A percentile compares a stretch with the other conserved stretches of the same genome.
Conservation (phyloP, 1,139 yeast species). For the Geotrichum macrosporum region DNA sequence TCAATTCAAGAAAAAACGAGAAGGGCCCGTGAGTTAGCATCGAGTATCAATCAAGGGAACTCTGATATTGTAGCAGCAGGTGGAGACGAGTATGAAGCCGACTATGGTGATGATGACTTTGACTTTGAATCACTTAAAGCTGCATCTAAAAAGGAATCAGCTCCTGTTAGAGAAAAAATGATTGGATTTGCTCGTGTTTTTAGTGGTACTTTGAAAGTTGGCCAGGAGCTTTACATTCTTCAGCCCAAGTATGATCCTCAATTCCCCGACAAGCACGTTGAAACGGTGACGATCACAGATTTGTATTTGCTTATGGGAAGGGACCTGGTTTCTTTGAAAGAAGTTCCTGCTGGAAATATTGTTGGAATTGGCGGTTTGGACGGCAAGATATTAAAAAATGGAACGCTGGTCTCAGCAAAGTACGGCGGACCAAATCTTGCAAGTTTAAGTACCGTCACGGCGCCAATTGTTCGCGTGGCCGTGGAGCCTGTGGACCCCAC, state of each 20-base stretch:
- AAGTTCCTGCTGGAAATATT: conserved; percentile 92
- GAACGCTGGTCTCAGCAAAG: conserved; percentile 59
- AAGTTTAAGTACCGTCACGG: conserved; percentile 58
- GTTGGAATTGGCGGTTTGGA: conserved; percentile 93
- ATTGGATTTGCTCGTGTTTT: conserved; percentile 87
- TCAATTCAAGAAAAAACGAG: conserved; percentile 54
- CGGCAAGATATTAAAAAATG: conserved; percentile 75
- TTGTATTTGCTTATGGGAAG: conserved; percentile 88
- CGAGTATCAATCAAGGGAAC: conserved; percentile 58
- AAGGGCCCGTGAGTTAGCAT: conserved; percentile 53
- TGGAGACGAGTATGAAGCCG: conserved; percentile 23
- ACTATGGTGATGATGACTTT: conserved; percentile 25
- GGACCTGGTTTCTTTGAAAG: conserved; percentile 69
- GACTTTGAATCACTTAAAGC: conserved; percentile 26
- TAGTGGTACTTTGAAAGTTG: conserved; percentile 73
- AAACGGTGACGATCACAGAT: conserved; percentile 54
- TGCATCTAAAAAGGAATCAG: conserved; percentile 40
- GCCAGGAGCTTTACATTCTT: conserved; percentile 67
- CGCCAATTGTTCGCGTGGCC: conserved; percentile 92
- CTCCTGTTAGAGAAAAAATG: conserved; percentile 40
- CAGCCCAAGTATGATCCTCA: conserved; percentile 87
- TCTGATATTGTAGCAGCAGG: conserved; percentile 35
- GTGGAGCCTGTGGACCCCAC: conserved; percentile 88
- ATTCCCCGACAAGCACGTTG: conserved; percentile 55
- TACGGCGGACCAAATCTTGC: conserved; percentile 62